Base-by-base conservation (phyloP, 495 filamentous ascomycete genomes). In the Penicillium crystallinum region DNA sequence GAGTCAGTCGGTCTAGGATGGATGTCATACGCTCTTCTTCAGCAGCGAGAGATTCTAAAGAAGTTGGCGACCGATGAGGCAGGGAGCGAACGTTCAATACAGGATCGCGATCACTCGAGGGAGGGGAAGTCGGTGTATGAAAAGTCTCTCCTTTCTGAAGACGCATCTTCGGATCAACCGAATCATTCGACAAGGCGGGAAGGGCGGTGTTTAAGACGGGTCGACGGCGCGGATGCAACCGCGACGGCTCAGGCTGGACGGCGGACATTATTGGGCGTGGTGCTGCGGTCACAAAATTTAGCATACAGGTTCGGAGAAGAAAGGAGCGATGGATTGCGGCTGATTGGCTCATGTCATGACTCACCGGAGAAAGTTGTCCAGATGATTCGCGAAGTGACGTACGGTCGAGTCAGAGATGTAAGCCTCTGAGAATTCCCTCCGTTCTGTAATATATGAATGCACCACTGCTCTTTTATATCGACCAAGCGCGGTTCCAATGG, bases 141-240 rank as follows among this genome's bases (percentile, higher is more conserved):
- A 81, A 81, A 19, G 78, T 81, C 42, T 78, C 71, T 56, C 75
- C 74, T 63, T 79, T 80, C 53, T 61, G 68, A 52, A 81, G 54
- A 9, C 61, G 60, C 51, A 68, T 63, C 40, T 62, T 64, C 11
- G 58, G 48, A 15, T 52, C 49, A 33, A 48, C 48, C 40, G 59
- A 40, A 18, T 66, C 61, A 12, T 58, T 59, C 25, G 58, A 52
- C 19, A 67, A 55, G 9, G 68, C 54, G 23, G 69, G 64, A 30
- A 64, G 65, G 8, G 56, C 42, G 11, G 59, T 54, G 53, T 64
- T 68, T 62, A 72, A 59, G 39, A 59, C 52, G 27, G 63, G 61
- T 39, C 68, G 69, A 23, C 71, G 66, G 34, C 69, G 69, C 29
- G 67, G 69, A 47, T 72, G 66, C 39, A 60, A 29, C 54, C 65